These are phyloP conservation scores for Lojkania enalia DNA, from an alignment of 2,329 filamentous ascomycete genomes.

Conservation along the genomic window DNA sequence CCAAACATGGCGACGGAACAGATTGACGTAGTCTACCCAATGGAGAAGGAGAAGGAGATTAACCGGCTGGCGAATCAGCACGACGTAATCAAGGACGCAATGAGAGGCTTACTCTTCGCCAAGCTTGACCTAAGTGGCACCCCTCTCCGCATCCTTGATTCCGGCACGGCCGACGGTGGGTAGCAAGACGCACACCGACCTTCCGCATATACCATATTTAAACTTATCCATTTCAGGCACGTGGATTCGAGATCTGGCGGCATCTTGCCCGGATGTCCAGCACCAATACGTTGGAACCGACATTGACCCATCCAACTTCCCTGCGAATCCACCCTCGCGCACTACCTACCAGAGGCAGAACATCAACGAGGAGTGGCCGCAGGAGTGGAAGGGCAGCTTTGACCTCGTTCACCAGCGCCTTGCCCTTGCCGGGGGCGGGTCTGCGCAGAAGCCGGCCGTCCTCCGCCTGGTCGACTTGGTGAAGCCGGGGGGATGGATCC, in stretches of 20 bases:
- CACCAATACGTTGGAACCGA: constrained; percentile 7
- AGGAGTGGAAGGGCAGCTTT: constrained; percentile 1
- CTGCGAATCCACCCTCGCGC: neutral
- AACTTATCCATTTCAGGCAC: neutral
- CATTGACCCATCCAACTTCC: neutral
- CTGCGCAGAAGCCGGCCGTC: neutral
- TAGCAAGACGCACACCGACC: neutral
- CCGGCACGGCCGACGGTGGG: constrained; percentile 8
- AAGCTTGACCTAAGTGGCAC: neutral
- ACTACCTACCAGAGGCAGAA: constrained; percentile 1
- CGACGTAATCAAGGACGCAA: constrained; percentile 8
- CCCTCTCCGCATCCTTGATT: constrained; percentile 4
- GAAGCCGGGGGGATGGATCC: constrained; percentile 10
- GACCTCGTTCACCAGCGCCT: constrained; percentile 8
- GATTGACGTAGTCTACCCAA: constrained; percentile 6
- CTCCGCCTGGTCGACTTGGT: constrained; percentile 1
- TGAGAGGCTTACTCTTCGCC: neutral
- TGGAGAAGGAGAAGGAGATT: constrained; percentile 4
- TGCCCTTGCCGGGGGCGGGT: constrained; percentile 1
- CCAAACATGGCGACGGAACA: no score
- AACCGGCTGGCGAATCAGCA: constrained; percentile 6
- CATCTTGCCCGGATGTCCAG: neutral
- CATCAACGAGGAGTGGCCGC: constrained; percentile 2
- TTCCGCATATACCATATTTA: neutral
- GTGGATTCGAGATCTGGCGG: constrained; percentile 1